A percentile compares a stretch with the other conserved stretches of the same genome.
Evolutionary conservation across 441 rosid species (phyloP).

Genomic region (Heliophila coronopifolia): DNA sequence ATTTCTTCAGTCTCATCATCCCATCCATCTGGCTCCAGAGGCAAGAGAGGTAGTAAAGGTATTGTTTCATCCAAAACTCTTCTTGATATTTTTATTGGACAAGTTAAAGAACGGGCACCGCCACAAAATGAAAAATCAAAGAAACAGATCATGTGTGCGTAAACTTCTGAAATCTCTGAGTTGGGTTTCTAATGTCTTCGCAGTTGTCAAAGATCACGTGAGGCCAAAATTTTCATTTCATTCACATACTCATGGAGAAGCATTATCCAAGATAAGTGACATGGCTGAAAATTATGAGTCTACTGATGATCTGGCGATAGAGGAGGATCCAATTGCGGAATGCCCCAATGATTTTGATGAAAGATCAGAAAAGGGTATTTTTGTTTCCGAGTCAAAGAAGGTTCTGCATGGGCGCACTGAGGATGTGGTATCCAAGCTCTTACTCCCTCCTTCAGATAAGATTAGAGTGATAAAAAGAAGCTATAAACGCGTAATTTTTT

Average conservation of each 20-base stretch:
- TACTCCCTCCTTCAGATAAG: conserved; percentile 46
- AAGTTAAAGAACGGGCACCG: background rate
- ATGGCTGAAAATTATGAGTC: conserved; percentile 33
- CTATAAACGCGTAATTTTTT: conserved; percentile 36
- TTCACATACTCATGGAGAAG: conserved; percentile 35
- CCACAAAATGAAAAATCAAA: background rate
- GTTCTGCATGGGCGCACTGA: conserved; percentile 25
- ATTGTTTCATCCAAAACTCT: background rate
- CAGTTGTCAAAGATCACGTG: conserved; percentile 48
- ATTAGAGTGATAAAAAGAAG: conserved; percentile 29
- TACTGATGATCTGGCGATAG: conserved; percentile 17
- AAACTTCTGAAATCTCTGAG: conserved; percentile 1
- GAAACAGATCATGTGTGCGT: background rate
- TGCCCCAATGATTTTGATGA: conserved; percentile 29
- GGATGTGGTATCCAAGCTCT: conserved; percentile 45
- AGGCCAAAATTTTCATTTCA: conserved; percentile 58
- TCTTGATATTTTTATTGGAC: background rate
- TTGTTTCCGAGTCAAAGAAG: conserved; percentile 26
- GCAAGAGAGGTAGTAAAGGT: conserved; percentile 46
- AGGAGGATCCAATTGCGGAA: conserved; percentile 32
- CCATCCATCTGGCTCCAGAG: conserved; percentile 31
- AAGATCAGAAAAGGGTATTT: conserved; percentile 28
- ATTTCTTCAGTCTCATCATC: conserved; percentile 34
- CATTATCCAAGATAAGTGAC: conserved; percentile 32
- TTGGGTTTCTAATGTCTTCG: conserved; percentile 21